Conservation (phyloP, 257 asterid species). For the Rehmannia glutinosa region DNA sequence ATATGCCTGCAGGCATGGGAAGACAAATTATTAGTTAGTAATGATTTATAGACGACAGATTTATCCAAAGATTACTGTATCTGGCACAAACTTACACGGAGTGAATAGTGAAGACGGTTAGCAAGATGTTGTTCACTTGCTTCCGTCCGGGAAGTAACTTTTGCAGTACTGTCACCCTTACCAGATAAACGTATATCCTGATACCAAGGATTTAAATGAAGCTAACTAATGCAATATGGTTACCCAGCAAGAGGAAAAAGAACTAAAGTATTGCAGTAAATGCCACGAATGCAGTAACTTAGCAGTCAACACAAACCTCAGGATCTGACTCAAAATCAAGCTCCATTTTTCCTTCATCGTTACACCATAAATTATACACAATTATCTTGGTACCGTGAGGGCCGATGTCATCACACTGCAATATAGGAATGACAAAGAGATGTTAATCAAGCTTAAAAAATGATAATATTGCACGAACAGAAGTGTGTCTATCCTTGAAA, state of each 20-base stretch:
- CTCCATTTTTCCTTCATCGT: constrained; percentile 70
- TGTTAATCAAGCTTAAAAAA: neutral
- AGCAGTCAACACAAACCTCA: constrained; percentile 47
- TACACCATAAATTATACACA: constrained; percentile 78
- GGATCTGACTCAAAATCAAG: constrained; percentile 79
- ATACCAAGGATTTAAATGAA: constrained; percentile 22
- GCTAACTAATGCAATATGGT: constrained; percentile 11
- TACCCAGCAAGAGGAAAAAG: neutral
- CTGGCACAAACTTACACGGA: constrained; percentile 60
- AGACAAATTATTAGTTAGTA: constrained; percentile 15
- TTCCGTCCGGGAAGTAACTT: constrained; percentile 24
- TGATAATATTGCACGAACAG: neutral
- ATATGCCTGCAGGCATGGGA: constrained; percentile 64
- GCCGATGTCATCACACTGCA: constrained; percentile 79
- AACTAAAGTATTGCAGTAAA: constrained; percentile 2
- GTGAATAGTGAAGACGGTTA: constrained; percentile 72
- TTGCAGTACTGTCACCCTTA: constrained; percentile 23
- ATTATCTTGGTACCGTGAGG: constrained; percentile 76
- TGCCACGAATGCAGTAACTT: constrained; percentile 5
- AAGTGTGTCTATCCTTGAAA: neutral
- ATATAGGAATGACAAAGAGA: constrained; percentile 6
- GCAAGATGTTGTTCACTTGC: constrained; percentile 66
- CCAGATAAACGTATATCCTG: constrained; percentile 74
- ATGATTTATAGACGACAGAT: neutral
- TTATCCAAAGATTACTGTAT: constrained; percentile 3